Evolutionary conservation across 2,329 filamentous ascomycete species (phyloP), one percentile per base, ranked within the genome.

Genomic region (Rhytidhysteron rufulum): DNA sequence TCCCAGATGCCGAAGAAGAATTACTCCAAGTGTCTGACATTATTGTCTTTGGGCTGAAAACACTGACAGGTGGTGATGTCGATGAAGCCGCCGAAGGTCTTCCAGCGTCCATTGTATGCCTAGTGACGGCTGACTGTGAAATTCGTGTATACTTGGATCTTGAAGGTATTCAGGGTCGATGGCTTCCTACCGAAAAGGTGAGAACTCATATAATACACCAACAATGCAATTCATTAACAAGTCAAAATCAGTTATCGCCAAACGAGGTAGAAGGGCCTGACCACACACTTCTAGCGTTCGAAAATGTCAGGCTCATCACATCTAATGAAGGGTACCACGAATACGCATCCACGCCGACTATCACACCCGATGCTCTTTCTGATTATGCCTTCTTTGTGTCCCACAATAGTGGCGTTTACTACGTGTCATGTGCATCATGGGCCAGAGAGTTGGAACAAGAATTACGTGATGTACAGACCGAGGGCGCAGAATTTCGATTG

Each of bases 21-120:
- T 72, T 77, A 42, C 66, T 78, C 30, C 77, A 82, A 40, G 69
- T 83, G 22, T 78, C 77, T 17, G 80, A 83, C 53, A 74, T 84
- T 44, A 67, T 76, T 42, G 75, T 81, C 15, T 72, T 79, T 46
- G 73, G 76, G 10, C 50, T 66, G 6, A 65, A 64, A 45, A 71
- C 73, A 13, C 51, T 63, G 17, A 75, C 75, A 17, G 63, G 79
- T 24, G 75, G 78, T 2, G 67, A 72, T 20, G 68, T 73, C 1
- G 72, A 72, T 31, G 66, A 67, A 11, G 63, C 62, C 13, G 69
- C 69, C 4, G 67, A 74, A 40, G 74, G 73, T 4, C 51, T 82
- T 16, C 79, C 78, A 3, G 71, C 74, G 20, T 77, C 77, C 3
- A 67, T 80, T 9, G 66, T 84, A 5, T 81, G 77, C 52, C 57